Conservation (phyloP, 208 protist genomes). For the Trypanosoma lewisi region DNA sequence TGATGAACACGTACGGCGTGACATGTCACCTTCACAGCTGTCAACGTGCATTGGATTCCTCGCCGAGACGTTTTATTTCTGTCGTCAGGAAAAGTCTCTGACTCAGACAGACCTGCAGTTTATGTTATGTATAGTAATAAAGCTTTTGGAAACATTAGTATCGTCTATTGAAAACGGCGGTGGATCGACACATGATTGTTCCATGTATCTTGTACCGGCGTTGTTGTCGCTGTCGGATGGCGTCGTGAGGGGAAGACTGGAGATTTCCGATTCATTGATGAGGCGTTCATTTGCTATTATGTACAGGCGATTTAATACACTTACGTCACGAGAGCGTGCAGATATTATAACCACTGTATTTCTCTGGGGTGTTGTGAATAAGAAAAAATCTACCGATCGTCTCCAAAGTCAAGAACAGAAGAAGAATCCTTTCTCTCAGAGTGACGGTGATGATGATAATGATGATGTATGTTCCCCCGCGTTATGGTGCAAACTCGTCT, state of each 20-base stretch:
- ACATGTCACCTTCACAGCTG: constrained; percentile 33
- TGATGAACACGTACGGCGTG: neutral
- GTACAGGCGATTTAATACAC: constrained; percentile 18
- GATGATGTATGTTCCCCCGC: constrained; percentile 1
- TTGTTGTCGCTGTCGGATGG: constrained; percentile 2
- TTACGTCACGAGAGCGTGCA: constrained; percentile 39
- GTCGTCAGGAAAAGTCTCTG: neutral
- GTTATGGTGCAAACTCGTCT: constrained; percentile 15
- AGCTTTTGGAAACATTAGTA: constrained; percentile 15
- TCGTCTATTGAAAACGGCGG: neutral
- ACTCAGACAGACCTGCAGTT: constrained; percentile 7
- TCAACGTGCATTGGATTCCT: constrained; percentile 31
- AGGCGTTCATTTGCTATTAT: constrained; percentile 13
- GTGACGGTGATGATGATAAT: neutral
- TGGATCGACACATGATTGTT: constrained; percentile 7
- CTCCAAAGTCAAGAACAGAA: neutral
- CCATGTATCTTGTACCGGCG: constrained; percentile 16
- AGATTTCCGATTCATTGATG: constrained; percentile 9
- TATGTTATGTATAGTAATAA: constrained; percentile 12
- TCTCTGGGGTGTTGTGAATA: constrained; percentile 32
- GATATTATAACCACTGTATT: constrained; percentile 26
- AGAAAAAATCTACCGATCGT: too few species aligned
- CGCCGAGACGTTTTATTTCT: neutral
- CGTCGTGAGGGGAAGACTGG: neutral
- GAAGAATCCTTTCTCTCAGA: neutral